Conservation (phyloP, 345 rosid species). For the Lepidium didymum region DNA sequence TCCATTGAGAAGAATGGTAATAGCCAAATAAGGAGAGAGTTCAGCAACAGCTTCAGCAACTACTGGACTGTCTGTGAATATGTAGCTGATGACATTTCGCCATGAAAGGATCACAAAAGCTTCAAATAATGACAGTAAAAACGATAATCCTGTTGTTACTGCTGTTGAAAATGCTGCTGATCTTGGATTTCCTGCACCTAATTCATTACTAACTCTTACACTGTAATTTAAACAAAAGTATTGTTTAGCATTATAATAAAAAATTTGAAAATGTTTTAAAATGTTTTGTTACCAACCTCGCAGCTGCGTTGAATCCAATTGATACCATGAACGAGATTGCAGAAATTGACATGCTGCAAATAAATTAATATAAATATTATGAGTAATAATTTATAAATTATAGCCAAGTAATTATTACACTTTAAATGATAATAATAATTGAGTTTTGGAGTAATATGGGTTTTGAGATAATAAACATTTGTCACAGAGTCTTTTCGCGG, state of each 20-base stretch:
- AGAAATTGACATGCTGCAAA: conserved; percentile 49
- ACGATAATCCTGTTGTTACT: conserved; percentile 39
- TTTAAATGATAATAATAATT: too few species aligned
- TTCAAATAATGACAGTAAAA: conserved; percentile 29
- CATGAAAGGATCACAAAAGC: conserved; percentile 34
- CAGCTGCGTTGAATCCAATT: conserved; percentile 72
- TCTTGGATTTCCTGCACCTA: conserved; percentile 52
- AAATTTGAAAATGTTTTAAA: background rate
- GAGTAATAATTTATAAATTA: background rate
- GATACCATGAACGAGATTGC: conserved; percentile 61
- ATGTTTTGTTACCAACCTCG: conserved; percentile 35
- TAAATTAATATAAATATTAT: background rate
- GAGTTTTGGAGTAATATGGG: background rate
- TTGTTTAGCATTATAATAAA: background rate
- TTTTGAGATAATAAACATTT: background rate
- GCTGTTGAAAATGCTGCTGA: conserved; percentile 45
- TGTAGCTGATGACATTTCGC: conserved; percentile 44
- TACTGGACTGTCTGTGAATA: conserved; percentile 40
- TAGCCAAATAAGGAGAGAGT: conserved; percentile 45
- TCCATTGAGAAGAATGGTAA: conserved; percentile 50
- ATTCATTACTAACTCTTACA: conserved; percentile 61
- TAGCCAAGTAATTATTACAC: too few species aligned
- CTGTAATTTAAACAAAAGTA: conserved; percentile 8
- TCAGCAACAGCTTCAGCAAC: conserved; percentile 56
- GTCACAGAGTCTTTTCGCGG: background rate